Evolutionary conservation across 768 basidiomycete species (phyloP), one percentile per base, ranked within the genome.

Genomic region (Mycena alexandri): DNA sequence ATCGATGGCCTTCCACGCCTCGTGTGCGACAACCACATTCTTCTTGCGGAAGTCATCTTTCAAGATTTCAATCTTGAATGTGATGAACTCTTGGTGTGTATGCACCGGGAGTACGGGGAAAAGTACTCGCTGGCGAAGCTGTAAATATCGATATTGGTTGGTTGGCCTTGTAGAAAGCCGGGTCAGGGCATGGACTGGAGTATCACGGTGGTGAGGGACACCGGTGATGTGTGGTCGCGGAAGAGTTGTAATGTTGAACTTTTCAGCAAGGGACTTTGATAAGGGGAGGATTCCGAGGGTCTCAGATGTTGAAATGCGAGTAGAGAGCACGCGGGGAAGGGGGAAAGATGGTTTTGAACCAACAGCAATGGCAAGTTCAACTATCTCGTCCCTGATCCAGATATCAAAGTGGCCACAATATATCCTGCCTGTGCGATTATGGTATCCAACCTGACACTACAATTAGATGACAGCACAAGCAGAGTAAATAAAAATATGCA

Each of bases 281-380:
- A 61, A 51, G 22, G 59, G 59, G 36, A 61, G 59, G 38, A 61
- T 61, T 4, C 58, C 58, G 36, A 59, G 34, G 14, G 58, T 59
- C 22, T 56, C 38, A 4, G 54, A 56, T 14, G 54, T 41, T 11
- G 54, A 34, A 12, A 59, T 59, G 7, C 47, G 17, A 22, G 58
- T 47, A 4, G 58, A 47, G 8, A 59, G 46, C 12, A 59, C n/a
- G 0, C 46, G 58, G 8, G 58, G 58, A 10, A 47, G 46, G n/a
- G 58, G 58, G 34, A 59, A 59, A 12, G 58, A 47, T 10, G 58
- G 44, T 48, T 59, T 38, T 2, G 13, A 10, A 17, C 46, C 46
- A 22, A 33, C 46, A 2, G 44, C n/a, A 38, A 48, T 19, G 24
- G 58, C 58, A 6, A 48, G 33, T 38, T 59, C 58, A 16, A n/a